phyloP scores from a whole-genome alignment of 176 grass and related monocot genomes.

The Stipa capillata region DNA sequence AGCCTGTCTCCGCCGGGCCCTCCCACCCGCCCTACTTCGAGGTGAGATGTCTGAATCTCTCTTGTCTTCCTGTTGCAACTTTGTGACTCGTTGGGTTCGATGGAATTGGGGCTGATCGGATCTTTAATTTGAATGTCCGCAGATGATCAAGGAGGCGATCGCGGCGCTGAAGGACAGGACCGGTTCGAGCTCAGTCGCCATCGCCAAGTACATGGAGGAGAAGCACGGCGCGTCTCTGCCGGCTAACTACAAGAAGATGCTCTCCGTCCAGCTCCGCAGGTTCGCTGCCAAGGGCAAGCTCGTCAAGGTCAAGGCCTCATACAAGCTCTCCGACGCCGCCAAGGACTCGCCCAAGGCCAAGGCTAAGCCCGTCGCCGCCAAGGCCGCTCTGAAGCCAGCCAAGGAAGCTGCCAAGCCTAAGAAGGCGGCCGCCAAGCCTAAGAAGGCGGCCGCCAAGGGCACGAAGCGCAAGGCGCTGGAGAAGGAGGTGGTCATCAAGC shows the following conservation, averaged over 20 bases:
- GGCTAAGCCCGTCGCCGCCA: not conserved
- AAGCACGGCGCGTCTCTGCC: slow-evolving; percentile 57
- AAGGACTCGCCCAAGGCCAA: slow-evolving; percentile 27
- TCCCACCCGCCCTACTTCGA: slow-evolving; percentile 69
- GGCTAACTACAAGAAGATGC: slow-evolving; percentile 69
- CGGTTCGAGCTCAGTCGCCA: slow-evolving; percentile 70
- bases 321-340: slow-evolving; percentile 65
- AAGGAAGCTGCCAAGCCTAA: slow-evolving; percentile 19
- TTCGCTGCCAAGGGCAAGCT: slow-evolving; percentile 74
- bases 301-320: slow-evolving; percentile 94
- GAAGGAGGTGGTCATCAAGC: slow-evolving; percentile 10
- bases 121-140: not conserved
- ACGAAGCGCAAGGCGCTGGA: not conserved
- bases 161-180: slow-evolving; percentile 59
- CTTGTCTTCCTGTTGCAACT: not conserved
- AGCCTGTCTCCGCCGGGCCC: not conserved
- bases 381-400: not conserved
- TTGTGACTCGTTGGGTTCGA: not conserved
- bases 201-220: slow-evolving; percentile 73
- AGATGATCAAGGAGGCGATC: slow-evolving; percentile 99
- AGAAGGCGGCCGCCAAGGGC: not conserved
- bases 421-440: not conserved
- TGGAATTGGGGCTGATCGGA: not conserved
- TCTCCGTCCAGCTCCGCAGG: slow-evolving; percentile 42
- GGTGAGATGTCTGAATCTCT: not conserved